Base-by-base conservation (phyloP, 2,329 filamentous ascomycete genomes). In the Trichoderma polysporum region DNA sequence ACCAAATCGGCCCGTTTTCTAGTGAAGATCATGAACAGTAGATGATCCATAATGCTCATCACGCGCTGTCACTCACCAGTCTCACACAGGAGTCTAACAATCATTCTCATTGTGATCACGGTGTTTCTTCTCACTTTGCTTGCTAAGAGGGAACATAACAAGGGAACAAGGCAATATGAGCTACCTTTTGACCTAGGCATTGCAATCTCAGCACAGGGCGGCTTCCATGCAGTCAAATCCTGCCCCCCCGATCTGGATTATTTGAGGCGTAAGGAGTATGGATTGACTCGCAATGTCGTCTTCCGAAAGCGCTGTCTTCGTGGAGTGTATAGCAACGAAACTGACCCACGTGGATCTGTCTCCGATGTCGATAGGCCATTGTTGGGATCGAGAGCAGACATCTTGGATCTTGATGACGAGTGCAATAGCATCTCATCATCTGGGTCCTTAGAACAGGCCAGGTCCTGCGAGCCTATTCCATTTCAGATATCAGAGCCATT, bases 401-500 rank as follows among this genome's bases (percentile, higher is more conserved):
- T 71, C 60, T 37, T 79, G 56, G 71, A 75, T 15, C 69, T 78
- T 0, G 71, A 73, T 31, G 67, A 70, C n/a, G 69, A 69, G 7
- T 77, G 74, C 54, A 67, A 70, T 33, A 69, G 70, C 6, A 57
- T 70, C 19, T 49, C 63, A 2, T n/a, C 63, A 12, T 50, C 53
- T 8, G 9, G 17, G 1, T 9, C 41, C 3, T n/a, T 31, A 13
- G 45, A 37, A 3, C 22, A 57, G 6, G 33, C n/a, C 7, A 41
- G 47, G 12, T 52, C 65, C 1, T 78, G 81, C 69, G 79, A 85
- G 13, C 78, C 82, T 2, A 74, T 88, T 19, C 71, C 76, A 0
- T 72, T 88, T 7, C 72, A 78, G 3, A 84, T 88, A 0, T 81
- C 85, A 0, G 70, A 71, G 0, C 79, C 82, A 0, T 81, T 81